Conservation (phyloP, 2,329 filamentous ascomycete genomes). For the Fusarium sp. region DNA sequence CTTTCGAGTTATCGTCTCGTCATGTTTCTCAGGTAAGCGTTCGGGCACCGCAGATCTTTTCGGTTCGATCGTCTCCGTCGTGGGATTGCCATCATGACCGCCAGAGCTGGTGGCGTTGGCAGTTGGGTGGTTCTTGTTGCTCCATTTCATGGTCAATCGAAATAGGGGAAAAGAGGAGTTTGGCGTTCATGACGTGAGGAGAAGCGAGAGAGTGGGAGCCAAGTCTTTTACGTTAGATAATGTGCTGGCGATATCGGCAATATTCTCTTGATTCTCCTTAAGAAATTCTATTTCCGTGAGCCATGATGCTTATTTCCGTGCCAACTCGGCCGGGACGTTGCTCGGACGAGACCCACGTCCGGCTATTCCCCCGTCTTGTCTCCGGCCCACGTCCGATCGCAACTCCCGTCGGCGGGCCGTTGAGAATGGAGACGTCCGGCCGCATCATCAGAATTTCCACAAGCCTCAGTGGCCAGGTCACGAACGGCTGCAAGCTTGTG, state of each 20-base stretch:
- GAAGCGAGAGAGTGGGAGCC: constrained; percentile 13
- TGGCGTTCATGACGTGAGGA: constrained; percentile 17
- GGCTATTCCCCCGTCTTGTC: constrained; percentile 28
- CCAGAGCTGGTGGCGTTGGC: neutral
- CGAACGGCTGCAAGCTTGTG: neutral
- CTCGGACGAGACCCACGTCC: constrained; percentile 17
- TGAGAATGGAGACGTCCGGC: constrained; percentile 13
- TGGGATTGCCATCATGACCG: constrained; percentile 24
- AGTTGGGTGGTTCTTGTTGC: constrained; percentile 16
- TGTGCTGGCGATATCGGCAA: constrained; percentile 44
- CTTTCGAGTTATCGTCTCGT: constrained; percentile 5
- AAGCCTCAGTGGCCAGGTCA: constrained; percentile 10
- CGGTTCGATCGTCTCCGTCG: constrained; percentile 19
- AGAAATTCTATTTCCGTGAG: constrained; percentile 37
- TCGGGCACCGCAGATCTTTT: constrained; percentile 10
- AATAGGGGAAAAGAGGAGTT: neutral
- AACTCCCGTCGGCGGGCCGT: constrained; percentile 7
- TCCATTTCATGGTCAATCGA: constrained; percentile 31
- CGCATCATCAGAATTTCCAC: constrained; percentile 12
- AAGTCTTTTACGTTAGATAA: constrained; percentile 30
- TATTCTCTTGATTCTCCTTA: constrained; percentile 20
- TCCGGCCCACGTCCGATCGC: constrained; percentile 28
- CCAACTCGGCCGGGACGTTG: constrained; percentile 12
- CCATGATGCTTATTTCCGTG: constrained; percentile 40
- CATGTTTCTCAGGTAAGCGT: constrained; percentile 23